Percentiles rank a stretch among this genome's conserved stretches.
phyloP scores from a whole-genome alignment of 345 rosid genomes.

The Capsella bursapastoris region DNA sequence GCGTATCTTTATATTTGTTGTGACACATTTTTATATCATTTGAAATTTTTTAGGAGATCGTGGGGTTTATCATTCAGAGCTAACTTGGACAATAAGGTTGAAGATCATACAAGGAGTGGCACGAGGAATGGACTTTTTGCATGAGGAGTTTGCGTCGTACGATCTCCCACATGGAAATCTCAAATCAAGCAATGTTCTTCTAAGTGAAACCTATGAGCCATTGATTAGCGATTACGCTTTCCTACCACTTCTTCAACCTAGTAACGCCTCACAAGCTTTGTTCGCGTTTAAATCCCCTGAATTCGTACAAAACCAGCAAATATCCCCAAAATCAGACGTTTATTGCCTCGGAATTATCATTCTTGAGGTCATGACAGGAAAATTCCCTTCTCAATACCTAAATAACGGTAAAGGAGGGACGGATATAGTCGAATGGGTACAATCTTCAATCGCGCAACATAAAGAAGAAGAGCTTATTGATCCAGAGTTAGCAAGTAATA shows the following conservation, averaged over 20 bases:
- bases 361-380: conserved; percentile 78
- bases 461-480: conserved; percentile 64
- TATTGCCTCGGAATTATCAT: conserved; percentile 76
- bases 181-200: conserved; percentile 79
- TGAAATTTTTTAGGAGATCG: conserved; percentile 48
- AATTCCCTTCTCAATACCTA: conserved; percentile 69
- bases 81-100: conserved; percentile 67
- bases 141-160: conserved; percentile 53
- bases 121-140: conserved; percentile 65
- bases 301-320: conserved; percentile 47
- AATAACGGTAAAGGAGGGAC: conserved; percentile 61
- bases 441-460: conserved; percentile 48
- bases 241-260: conserved; percentile 51
- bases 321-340: conserved; percentile 71
- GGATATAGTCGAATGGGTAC: conserved; percentile 64
- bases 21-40: background rate
- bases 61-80: conserved; percentile 55
- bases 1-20: background rate
- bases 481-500: conserved; percentile 61
- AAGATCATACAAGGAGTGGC: conserved; percentile 68
- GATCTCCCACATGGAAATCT: conserved; percentile 87
- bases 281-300: conserved; percentile 71
- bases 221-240: conserved; percentile 70
- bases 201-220: conserved; percentile 60
- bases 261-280: conserved; percentile 49